A percentile compares a stretch with the other conserved stretches of the same genome.
phyloP scores from a whole-genome alignment of 202 grass and related monocot species.

The Alloteropsis angusta region DNA sequence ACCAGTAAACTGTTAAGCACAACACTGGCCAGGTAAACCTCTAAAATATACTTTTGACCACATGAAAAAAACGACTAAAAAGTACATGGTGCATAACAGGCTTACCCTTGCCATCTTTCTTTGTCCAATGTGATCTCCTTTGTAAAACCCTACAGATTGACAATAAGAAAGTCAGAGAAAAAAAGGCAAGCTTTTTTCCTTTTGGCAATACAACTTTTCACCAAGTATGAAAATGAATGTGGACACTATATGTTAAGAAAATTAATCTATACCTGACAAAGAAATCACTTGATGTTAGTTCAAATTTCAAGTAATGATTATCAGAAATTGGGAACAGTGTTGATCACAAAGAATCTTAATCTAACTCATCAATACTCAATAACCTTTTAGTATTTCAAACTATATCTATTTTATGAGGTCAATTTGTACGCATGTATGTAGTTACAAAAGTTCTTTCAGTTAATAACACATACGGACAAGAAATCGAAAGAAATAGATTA shows the following conservation, averaged over 20 bases:
- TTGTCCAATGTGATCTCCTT: conserved; percentile 92
- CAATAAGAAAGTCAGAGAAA: neutral
- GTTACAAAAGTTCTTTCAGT: neutral
- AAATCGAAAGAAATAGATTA: neutral
- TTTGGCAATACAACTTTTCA: neutral
- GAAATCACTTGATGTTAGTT: neutral
- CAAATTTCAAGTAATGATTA: neutral
- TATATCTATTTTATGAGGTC: neutral
- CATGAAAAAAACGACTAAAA: conserved; percentile 17
- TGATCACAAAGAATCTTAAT: neutral
- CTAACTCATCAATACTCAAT: neutral
- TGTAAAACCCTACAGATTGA: conserved; percentile 75
- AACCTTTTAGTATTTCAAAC: neutral
- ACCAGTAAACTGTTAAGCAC: conserved; percentile 24
- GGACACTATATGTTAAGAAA: neutral
- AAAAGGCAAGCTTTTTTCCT: neutral
- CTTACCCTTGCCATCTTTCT: conserved; percentile 99
- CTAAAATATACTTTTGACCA: neutral
- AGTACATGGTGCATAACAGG: conserved; percentile 20
- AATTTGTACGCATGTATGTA: neutral
- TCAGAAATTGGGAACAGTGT: neutral
- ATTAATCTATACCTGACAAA: neutral
- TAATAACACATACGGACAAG: neutral
- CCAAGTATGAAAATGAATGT: neutral
- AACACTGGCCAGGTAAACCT: neutral